phyloP scores from a whole-genome alignment of 1,284 basidiomycete genomes.

The Naganishia sp. region DNA sequence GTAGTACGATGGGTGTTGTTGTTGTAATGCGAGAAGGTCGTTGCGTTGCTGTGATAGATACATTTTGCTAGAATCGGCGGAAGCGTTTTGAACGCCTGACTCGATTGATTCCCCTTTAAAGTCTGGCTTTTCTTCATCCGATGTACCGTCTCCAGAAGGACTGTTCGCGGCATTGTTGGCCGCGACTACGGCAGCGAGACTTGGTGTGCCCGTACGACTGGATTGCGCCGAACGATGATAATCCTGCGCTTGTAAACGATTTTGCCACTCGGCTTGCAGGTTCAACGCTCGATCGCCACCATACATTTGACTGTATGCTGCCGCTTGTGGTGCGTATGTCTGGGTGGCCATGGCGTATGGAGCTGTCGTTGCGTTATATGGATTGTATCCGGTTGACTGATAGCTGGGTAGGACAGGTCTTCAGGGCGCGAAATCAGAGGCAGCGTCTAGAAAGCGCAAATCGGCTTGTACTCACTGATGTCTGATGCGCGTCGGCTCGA shows the following conservation, averaged over 20 bases:
- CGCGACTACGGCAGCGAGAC: conserved; percentile 14
- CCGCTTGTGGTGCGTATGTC: conserved; percentile 18
- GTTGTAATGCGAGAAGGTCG: conserved; percentile 21
- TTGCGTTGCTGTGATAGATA: conserved; percentile 24
- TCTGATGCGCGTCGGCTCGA: conserved; percentile 1
- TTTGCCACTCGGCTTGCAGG: conserved; percentile 15
- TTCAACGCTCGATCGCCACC: conserved; percentile 18
- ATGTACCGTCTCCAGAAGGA: conserved; percentile 10
- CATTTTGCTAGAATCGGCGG: conserved; percentile 20
- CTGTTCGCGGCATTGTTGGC: conserved; percentile 6
- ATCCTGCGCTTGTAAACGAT: conserved; percentile 17
- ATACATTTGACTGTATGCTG: conserved; percentile 23
- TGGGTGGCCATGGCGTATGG: conserved; percentile 11
- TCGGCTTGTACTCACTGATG: conserved; percentile 10
- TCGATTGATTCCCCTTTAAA: conserved; percentile 8
- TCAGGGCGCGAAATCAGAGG: not conserved
- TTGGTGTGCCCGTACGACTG: conserved; percentile 13
- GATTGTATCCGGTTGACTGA: conserved; percentile 5
- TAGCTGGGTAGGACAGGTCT: conserved; percentile 5
- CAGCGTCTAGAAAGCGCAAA: not conserved
- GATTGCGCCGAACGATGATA: conserved; percentile 10
- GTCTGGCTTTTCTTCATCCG: conserved; percentile 9
- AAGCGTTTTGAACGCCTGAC: not conserved
- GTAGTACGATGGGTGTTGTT: conserved; percentile 23
- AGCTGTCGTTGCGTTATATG: conserved; percentile 3